Percentiles rank a stretch among this genome's conserved stretches.
phyloP scores from a whole-genome alignment of 177 flowering plant species.

The Vitis hybrid region DNA sequence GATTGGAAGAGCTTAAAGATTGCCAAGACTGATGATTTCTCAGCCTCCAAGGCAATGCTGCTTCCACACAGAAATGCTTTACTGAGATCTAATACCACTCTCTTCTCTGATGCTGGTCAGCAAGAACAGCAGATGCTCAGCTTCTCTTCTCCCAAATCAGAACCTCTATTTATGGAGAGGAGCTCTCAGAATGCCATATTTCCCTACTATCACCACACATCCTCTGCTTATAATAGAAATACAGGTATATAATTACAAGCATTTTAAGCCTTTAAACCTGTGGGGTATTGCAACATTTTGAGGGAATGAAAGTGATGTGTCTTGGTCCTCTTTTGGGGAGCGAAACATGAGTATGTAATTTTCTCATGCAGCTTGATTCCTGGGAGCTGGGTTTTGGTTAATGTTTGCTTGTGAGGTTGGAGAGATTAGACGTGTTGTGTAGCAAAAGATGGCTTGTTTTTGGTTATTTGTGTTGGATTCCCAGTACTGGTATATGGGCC shows the following conservation, averaged over 20 bases:
- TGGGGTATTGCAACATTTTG: background rate
- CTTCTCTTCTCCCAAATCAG: conserved; percentile 62
- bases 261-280: background rate
- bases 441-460: conserved; percentile 17
- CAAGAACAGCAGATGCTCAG: conserved; percentile 58
- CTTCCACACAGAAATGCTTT: conserved; percentile 29
- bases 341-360: background rate
- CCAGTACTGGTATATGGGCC: conserved; percentile 30
- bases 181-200: conserved; percentile 22
- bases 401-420: conserved; percentile 7
- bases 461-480: conserved; percentile 14
- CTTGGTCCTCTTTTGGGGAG: background rate
- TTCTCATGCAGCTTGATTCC: conserved; percentile 14
- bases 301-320: conserved; percentile 3
- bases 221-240: conserved; percentile 36
- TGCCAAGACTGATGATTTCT: conserved; percentile 44
- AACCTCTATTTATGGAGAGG: conserved; percentile 22
- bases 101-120: conserved; percentile 27
- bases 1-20: conserved; percentile 63
- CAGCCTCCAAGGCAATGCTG: conserved; percentile 35
- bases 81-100: conserved; percentile 41
- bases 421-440: conserved; percentile 13
- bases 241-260: conserved; percentile 40
- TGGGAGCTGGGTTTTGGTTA: conserved; percentile 8
- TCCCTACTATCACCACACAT: conserved; percentile 32